Evolutionary conservation across 2,329 filamentous ascomycete genomes (phyloP).

Genomic region (Sporothrix mexicana): DNA sequence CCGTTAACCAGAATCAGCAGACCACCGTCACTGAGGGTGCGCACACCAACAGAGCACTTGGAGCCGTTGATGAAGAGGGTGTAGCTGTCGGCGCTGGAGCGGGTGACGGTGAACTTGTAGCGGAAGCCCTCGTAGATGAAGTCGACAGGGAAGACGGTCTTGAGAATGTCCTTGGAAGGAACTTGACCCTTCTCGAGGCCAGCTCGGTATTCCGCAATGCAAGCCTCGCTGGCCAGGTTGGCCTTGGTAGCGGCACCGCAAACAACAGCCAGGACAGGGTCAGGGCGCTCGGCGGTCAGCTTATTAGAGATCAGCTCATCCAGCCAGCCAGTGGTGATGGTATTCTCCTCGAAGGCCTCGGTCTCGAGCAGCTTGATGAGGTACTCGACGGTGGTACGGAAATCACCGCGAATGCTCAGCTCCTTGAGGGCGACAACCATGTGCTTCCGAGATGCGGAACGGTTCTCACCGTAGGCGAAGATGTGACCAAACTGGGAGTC

Average conservation of each 20-base stretch:
- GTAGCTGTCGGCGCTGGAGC: constrained; percentile 91
- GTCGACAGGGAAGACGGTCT: constrained; percentile 96
- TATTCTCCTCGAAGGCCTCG: constrained; percentile 97
- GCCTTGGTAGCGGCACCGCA: constrained; percentile 95
- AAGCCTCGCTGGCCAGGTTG: constrained; percentile 89
- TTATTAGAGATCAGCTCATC: constrained; percentile 99
- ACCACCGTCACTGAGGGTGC: constrained; percentile 91
- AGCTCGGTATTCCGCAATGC: constrained; percentile 82
- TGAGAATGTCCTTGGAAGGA: constrained; percentile 92
- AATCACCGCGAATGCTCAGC: constrained; percentile 98
- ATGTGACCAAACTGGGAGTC: constrained; percentile 99
- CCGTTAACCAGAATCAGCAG: constrained; percentile 88
- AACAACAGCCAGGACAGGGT: constrained; percentile 90
- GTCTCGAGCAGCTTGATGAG: constrained; percentile 98
- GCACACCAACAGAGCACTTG: constrained; percentile 90
- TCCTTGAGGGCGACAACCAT: constrained; percentile 99
- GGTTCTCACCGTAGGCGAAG: constrained; percentile 98
- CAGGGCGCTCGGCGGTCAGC: constrained; percentile 92
- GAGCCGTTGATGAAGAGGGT: constrained; percentile 99
- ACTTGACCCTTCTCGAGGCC: constrained; percentile 97
- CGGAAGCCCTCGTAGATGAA: constrained; percentile 97
- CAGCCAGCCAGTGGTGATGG: constrained; percentile 97
- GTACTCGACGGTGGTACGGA: constrained; percentile 97
- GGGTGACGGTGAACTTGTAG: constrained; percentile 97
- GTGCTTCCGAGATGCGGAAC: constrained; percentile 94